A percentile compares a stretch with the other conserved stretches of the same genome.
phyloP scores from a whole-genome alignment of 78 protist species.

The Emiliania huxleyi region DNA sequence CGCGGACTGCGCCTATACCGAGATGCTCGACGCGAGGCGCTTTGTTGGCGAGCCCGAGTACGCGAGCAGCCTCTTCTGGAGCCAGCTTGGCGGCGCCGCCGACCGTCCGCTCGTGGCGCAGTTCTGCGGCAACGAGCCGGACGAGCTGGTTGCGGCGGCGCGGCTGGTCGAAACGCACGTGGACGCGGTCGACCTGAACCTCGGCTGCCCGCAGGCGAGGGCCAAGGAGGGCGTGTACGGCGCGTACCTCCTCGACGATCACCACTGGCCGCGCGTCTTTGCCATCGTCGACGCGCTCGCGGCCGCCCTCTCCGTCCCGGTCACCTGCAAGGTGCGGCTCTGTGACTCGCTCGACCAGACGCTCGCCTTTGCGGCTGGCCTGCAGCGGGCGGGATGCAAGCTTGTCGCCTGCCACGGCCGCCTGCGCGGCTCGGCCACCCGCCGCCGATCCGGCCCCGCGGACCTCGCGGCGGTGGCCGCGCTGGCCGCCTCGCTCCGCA shows the following conservation, averaged over 20 bases:
- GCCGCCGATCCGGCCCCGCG: not conserved
- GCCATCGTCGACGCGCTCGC: not conserved
- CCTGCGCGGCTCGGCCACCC: not conserved
- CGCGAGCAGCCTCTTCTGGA: not conserved
- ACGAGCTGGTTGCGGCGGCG: not conserved
- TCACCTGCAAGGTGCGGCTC: not conserved
- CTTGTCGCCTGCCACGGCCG: constrained; percentile 9
- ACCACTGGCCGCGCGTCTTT: not conserved
- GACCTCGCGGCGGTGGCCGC: not conserved
- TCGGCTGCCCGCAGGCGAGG: constrained; percentile 41
- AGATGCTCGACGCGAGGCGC: not conserved
- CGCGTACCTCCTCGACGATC: not conserved
- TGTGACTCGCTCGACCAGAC: not conserved
- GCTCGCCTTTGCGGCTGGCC: not conserved
- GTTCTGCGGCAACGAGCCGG: not conserved
- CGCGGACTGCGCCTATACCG: not conserved
- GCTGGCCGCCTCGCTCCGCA: not conserved
- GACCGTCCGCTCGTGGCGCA: constrained; percentile 46
- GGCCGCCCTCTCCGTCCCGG: not conserved
- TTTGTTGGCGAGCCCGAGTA: not conserved
- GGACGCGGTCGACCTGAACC: constrained; percentile 50
- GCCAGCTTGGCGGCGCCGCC: not conserved
- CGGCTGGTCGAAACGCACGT: not conserved
- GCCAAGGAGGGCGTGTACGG: constrained; percentile 17
- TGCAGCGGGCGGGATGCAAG: not conserved